A percentile compares a stretch with the other conserved stretches of the same genome.
Conservation (phyloP, 2,329 filamentous ascomycete species). For the Claviceps humidiphila region DNA sequence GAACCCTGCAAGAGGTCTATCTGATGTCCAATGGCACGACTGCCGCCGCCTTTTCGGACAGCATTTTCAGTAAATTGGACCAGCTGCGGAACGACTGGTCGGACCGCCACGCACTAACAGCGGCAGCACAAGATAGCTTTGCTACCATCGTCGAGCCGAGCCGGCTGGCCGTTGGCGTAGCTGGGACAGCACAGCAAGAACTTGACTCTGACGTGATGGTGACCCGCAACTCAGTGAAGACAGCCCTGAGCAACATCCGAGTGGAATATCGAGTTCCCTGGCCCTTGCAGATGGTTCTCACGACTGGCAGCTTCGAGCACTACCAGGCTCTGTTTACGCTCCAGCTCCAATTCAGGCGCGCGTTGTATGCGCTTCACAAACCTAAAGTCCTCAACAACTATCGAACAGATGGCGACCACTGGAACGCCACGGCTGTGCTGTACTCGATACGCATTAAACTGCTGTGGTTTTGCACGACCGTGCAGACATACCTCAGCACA, state of each 20-base stretch:
- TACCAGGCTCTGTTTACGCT: constrained; percentile 67
- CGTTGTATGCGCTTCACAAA: constrained; percentile 51
- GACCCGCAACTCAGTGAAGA: constrained; percentile 41
- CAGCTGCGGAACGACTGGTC: constrained; percentile 50
- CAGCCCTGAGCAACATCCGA: constrained; percentile 46
- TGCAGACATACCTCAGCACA: constrained; percentile 65
- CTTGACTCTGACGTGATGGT: constrained; percentile 30
- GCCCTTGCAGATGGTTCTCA: constrained; percentile 60
- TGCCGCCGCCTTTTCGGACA: constrained; percentile 50
- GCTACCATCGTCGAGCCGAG: constrained; percentile 43
- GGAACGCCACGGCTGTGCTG: constrained; percentile 34
- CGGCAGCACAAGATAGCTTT: constrained; percentile 62
- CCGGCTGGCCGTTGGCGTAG: constrained; percentile 46
- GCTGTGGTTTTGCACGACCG: constrained; percentile 61
- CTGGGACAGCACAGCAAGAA: constrained; percentile 23
- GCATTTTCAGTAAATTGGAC: constrained; percentile 66
- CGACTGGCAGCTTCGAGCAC: constrained; percentile 44
- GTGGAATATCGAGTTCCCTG: constrained; percentile 56
- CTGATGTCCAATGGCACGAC: constrained; percentile 62
- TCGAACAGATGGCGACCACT: constrained; percentile 22
- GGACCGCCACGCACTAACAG: constrained; percentile 69
- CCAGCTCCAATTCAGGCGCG: constrained; percentile 63
- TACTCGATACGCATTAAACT: constrained; percentile 54
- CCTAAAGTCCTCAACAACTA: constrained; percentile 31
- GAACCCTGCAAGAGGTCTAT: constrained; percentile 59